These are phyloP conservation scores for Saturnispora galanensis DNA, from an alignment of 805 yeast genomes.

Conservation along the genomic window DNA sequence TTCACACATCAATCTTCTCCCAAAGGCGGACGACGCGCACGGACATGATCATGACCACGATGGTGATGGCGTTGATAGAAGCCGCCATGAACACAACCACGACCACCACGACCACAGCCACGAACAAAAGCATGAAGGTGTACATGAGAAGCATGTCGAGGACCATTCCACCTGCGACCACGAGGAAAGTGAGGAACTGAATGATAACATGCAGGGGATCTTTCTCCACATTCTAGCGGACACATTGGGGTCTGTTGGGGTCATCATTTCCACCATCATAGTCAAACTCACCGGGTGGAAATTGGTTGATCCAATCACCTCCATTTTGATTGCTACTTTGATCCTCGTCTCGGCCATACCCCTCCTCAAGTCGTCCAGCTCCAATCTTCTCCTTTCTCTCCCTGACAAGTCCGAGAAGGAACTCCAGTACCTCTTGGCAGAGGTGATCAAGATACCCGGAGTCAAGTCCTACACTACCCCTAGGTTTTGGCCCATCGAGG, in stretches of 20 bases:
- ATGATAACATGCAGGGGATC: slow-evolving; percentile 84
- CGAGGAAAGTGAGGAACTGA: slow-evolving; percentile 34
- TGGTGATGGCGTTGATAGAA: background rate
- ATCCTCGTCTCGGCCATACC: slow-evolving; percentile 81
- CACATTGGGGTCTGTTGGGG: slow-evolving; percentile 94
- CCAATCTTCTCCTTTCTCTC: slow-evolving; percentile 57
- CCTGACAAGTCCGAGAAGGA: slow-evolving; percentile 43
- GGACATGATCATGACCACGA: slow-evolving; percentile 1
- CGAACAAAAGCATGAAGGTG: slow-evolving; percentile 2
- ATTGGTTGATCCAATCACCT: slow-evolving; percentile 88
- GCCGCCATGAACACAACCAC: background rate
- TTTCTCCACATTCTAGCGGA: slow-evolving; percentile 92
- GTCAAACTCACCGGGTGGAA: slow-evolving; percentile 57
- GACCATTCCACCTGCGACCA: slow-evolving; percentile 13
- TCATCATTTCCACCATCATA: slow-evolving; percentile 78
- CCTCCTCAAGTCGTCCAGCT: slow-evolving; percentile 69
- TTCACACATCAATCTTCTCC: background rate
- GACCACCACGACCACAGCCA: slow-evolving; percentile 5
- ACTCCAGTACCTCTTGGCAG: slow-evolving; percentile 56
- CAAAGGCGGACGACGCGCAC: background rate
- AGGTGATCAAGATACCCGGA: slow-evolving; percentile 63
- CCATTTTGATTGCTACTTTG: slow-evolving; percentile 73
- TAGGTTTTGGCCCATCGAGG: slow-evolving; percentile 72
- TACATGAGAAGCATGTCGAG: slow-evolving; percentile 33
- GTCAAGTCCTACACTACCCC: slow-evolving; percentile 82